phyloP scores from a whole-genome alignment of 2,329 filamentous ascomycete genomes.

The Annulohypoxylon truncatum region DNA sequence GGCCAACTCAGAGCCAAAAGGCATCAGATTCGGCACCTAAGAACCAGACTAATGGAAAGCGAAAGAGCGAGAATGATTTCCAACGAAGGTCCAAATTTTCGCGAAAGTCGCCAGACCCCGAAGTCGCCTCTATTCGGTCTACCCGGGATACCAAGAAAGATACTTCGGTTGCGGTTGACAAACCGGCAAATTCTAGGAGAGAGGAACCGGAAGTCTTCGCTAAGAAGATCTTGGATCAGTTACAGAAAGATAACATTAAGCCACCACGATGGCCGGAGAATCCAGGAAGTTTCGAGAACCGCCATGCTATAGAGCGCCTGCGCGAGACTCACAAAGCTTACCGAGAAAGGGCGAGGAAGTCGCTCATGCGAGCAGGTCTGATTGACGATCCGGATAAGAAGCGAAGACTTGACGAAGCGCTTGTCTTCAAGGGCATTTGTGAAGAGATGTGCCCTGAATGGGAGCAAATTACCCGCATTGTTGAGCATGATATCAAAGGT shows the following conservation, averaged over 20 bases:
- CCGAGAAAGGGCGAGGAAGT: constrained; percentile 65
- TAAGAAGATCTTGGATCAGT: constrained; percentile 62
- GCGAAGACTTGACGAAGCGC: constrained; percentile 71
- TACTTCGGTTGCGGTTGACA: not conserved
- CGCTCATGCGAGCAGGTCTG: constrained; percentile 68
- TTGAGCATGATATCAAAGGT: constrained; percentile 67
- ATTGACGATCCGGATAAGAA: constrained; percentile 74
- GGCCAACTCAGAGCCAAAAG: constrained; percentile 36
- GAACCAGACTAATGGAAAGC: constrained; percentile 33
- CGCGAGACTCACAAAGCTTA: constrained; percentile 68
- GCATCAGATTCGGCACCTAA: not conserved
- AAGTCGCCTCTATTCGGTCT: constrained; percentile 20
- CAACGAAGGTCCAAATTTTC: constrained; percentile 37
- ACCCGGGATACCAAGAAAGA: constrained; percentile 6
- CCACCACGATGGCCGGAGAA: constrained; percentile 67
- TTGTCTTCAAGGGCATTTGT: constrained; percentile 75
- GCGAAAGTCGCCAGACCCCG: constrained; percentile 24
- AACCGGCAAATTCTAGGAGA: constrained; percentile 14
- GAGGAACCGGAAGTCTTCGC: constrained; percentile 51
- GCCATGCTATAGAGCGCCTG: constrained; percentile 64
- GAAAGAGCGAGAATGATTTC: constrained; percentile 30
- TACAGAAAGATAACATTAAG: constrained; percentile 65
- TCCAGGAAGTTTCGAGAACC: constrained; percentile 63
- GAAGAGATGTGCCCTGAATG: constrained; percentile 77
- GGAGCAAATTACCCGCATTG: constrained; percentile 72